Evolutionary conservation across 1,284 basidiomycete species (phyloP).

Genomic region (Naganishia sp.): DNA sequence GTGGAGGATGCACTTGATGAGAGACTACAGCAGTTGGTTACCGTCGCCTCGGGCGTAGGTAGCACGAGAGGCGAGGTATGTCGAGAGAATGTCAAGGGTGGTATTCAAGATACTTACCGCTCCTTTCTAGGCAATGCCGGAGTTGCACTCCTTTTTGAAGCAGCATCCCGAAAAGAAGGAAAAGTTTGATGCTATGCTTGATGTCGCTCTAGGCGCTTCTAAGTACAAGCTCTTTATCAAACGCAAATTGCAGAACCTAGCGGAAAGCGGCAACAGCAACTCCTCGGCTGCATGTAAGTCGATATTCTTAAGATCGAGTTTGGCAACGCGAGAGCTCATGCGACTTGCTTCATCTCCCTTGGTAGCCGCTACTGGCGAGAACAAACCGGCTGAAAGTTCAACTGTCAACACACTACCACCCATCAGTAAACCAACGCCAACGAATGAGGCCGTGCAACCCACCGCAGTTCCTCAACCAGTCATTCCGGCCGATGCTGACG

Average conservation of each 20-base stretch:
- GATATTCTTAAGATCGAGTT: too few relatives aligned
- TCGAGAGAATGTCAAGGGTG: background rate
- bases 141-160: slow-evolving; percentile 91
- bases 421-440: too few relatives aligned
- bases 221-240: slow-evolving; percentile 33
- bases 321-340: background rate
- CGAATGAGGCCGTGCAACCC: background rate
- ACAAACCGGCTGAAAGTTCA: background rate
- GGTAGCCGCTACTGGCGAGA: background rate
- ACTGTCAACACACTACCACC: too few relatives aligned
- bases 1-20: slow-evolving; percentile 36
- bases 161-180: slow-evolving; percentile 83
- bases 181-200: slow-evolving; percentile 80
- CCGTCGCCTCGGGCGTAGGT: slow-evolving; percentile 51
- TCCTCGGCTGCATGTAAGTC: background rate
- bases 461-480: background rate
- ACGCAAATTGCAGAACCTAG: slow-evolving; percentile 24
- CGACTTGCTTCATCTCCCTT: background rate
- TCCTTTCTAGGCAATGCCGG: slow-evolving; percentile 74
- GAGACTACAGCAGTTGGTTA: slow-evolving; percentile 53
- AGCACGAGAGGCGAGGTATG: slow-evolving; percentile 54
- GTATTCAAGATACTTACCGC: slow-evolving; percentile 73
- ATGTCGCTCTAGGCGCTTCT: slow-evolving; percentile 54
- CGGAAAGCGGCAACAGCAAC: slow-evolving; percentile 1
- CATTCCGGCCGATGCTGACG: slow-evolving; percentile 29